A percentile compares a stretch with the other conserved stretches of the same genome.
Evolutionary conservation across 2,329 filamentous ascomycete species (phyloP).

Genomic region (Colletotrichum tamarilloi): DNA sequence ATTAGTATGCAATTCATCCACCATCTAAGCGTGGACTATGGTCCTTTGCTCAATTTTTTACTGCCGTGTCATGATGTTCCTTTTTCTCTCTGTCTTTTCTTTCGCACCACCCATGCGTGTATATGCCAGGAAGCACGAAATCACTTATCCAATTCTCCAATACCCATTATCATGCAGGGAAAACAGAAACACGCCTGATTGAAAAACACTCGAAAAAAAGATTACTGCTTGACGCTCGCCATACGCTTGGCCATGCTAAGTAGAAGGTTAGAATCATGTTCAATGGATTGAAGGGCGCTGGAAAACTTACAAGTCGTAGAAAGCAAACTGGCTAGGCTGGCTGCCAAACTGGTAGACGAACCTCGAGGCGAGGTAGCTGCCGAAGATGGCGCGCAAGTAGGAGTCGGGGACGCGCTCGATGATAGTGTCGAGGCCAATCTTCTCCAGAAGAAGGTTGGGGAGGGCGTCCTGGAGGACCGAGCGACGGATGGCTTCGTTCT

Average conservation of each 20-base stretch:
- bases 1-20: constrained; percentile 25
- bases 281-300: neutral
- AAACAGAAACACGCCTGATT: neutral
- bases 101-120: constrained; percentile 20
- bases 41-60: constrained; percentile 7
- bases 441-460: constrained; percentile 83
- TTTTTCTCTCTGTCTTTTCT: constrained; percentile 1
- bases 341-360: constrained; percentile 98
- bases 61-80: constrained; percentile 9
- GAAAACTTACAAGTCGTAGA: constrained; percentile 91
- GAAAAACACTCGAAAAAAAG: neutral
- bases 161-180: constrained; percentile 12
- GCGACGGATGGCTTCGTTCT: constrained; percentile 80
- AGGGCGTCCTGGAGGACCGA: constrained; percentile 87
- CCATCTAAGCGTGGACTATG: neutral
- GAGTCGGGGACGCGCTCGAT: constrained; percentile 88
- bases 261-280: neutral
- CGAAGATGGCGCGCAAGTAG: constrained; percentile 95
- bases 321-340: constrained; percentile 93
- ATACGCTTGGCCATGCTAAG: constrained; percentile 74
- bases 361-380: constrained; percentile 91
- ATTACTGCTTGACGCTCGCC: constrained; percentile 52
- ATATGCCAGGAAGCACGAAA: constrained; percentile 3
- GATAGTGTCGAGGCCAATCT: constrained; percentile 92
- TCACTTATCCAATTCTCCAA: neutral